Evolutionary conservation across 2,329 filamentous ascomycete species (phyloP), one percentile per base, ranked within the genome.

Genomic region (Xylariaceae sp.): DNA sequence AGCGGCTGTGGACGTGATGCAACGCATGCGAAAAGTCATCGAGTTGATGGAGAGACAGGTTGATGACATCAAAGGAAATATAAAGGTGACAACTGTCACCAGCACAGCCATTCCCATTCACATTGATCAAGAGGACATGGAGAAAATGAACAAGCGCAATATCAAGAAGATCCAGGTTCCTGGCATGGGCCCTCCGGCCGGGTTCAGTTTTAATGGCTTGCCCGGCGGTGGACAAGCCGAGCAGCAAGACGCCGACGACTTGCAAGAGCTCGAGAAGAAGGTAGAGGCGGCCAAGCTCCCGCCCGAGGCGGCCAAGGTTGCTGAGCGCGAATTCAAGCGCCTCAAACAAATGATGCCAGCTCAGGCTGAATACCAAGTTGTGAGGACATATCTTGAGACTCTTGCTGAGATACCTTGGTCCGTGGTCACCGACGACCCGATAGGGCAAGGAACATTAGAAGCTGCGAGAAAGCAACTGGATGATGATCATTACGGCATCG

Each of bases 311-410:
- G 81, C 87, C 55, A 97, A 94, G 73, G 84, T 95, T n/a, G 93
- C 91, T 1, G 88, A 96, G 52, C 82, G 92, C 48, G 94, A 99
- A 69, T 71, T 99, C 43, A 89, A 90, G 64, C 81, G 94, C 18
- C 73, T 99, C 56, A 89, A 89, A 64, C 96, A 96, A 75, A 97
- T 97, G 90, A 92, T 90, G 64, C 92, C 94, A 0, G 90, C 90
- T 46, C 94, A 97, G 67, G 93, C 95, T 36, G 94, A 99, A 66
- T 97, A 97, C 66, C 90, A 94, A 57, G 93, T 99, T 12, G 90
- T 89, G 60, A 80, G 93, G 58, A 96, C 91, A 45, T 99, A 97
- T 73, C 79, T 99, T 12, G 94, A 99, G 72, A 97, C 91, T 12
- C 74, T 99, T 51, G 82, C 90, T 0, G 94, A 99, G 67, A 94